Base-by-base conservation (phyloP, 1,284 basidiomycete species). In the Trichosporon inkin region DNA sequence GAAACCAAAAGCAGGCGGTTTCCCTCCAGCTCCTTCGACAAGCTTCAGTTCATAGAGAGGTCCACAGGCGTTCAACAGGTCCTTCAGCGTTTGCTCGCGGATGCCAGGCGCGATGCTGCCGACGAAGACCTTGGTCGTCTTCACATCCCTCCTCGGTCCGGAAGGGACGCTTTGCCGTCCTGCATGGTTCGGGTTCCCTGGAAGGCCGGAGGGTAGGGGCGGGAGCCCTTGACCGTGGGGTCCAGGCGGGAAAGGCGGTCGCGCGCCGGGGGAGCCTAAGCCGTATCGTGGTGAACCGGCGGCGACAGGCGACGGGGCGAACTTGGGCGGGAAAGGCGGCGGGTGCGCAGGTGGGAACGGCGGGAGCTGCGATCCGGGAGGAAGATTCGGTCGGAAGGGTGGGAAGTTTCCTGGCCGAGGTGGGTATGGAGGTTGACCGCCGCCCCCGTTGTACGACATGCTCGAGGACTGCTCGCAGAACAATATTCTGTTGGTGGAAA, bases 31-130 rank as follows among this genome's bases (percentile, higher is more conserved):
- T 0, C 89, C 92, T 47, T 89, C 89, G 13, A 94, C 85, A 10
- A 92, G 86, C 70, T 95, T 97, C 78, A 96, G 89, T 4, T 88
- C 89, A 61, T 86, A 86, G 56, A 96, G 81, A 2, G 86, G 84
- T 20, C 94, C 94, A 73, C 93, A 97, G 22, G 92, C 86, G 62
- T 83, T 80, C 38, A 97, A 82, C 39, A 97, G 81, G 60, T 85
- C 82, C 66, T 88, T 88, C 53, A 97, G 77, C 61, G 89, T 74
- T 10, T 69, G 67, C 73, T 97, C 92, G 0, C 86, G 87, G 63
- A 96, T 90, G 4, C 93, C 94, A 22, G 90, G 89, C 1, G 92
- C 90, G 75, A 97, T 98, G 65, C 90, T 90, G n/a, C 93, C 93
- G 19, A 97, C 87, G 70, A 96, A 98, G 13, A 95, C 81, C 24